Evolutionary conservation across 306 rosid genomes (phyloP).

Genomic region (Acacia confusa): DNA sequence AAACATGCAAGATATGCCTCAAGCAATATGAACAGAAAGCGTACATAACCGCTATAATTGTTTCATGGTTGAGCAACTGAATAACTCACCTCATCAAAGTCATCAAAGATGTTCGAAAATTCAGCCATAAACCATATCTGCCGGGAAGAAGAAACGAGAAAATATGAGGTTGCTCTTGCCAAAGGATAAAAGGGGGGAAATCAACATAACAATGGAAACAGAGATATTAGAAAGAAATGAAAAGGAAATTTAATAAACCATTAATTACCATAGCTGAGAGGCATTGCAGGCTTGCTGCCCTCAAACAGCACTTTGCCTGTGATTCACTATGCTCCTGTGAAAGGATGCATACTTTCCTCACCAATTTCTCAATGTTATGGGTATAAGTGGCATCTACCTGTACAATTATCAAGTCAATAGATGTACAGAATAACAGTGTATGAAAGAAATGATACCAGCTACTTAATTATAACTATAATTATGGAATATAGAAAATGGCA

Average conservation of each 20-base stretch:
- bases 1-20: background rate
- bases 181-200: background rate
- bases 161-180: constrained; percentile 16
- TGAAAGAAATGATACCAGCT: constrained; percentile 1
- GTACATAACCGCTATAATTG: background rate
- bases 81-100: constrained; percentile 80
- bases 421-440: constrained; percentile 14
- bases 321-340: constrained; percentile 64
- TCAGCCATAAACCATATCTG: constrained; percentile 96
- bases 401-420: constrained; percentile 30
- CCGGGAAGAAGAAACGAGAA: constrained; percentile 34
- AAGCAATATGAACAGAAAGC: background rate
- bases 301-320: constrained; percentile 55
- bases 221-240: constrained; percentile 7
- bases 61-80: constrained; percentile 13
- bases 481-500: background rate
- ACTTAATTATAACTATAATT: background rate
- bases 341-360: constrained; percentile 67
- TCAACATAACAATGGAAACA: background rate
- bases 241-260: constrained; percentile 20
- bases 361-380: constrained; percentile 79
- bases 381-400: constrained; percentile 87
- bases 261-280: constrained; percentile 86
- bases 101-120: constrained; percentile 69
- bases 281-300: constrained; percentile 96